These are phyloP conservation scores for Psilocybe mexicana DNA, from an alignment of 1,284 basidiomycete species.

Conservation along the genomic window DNA sequence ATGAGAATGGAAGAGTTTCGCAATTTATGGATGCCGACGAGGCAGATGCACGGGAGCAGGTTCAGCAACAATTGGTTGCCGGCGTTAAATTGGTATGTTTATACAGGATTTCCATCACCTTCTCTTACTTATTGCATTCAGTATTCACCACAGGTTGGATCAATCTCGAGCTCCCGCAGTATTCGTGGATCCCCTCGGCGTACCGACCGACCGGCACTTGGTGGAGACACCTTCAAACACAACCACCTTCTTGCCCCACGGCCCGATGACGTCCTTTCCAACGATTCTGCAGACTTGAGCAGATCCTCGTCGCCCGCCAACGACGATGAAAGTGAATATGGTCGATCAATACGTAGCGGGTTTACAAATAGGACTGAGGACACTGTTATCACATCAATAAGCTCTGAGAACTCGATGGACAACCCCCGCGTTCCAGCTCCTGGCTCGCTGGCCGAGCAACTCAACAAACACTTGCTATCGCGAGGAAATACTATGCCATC, in stretches of 20 bases:
- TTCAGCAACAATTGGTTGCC: constrained; percentile 78
- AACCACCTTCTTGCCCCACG: constrained; percentile 46
- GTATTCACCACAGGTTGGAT: constrained; percentile 57
- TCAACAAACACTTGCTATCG: constrained; percentile 53
- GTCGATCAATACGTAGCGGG: constrained; percentile 48
- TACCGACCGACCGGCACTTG: constrained; percentile 43
- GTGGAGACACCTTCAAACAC: constrained; percentile 40
- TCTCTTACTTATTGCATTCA: constrained; percentile 28
- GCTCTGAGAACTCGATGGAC: constrained; percentile 43
- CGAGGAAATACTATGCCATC: constrained; percentile 40
- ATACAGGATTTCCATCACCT: background rate
- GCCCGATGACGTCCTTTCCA: constrained; percentile 36
- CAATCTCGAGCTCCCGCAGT: constrained; percentile 64
- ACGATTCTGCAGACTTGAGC: constrained; percentile 42
- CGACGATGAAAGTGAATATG: constrained; percentile 59
- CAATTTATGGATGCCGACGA: constrained; percentile 94
- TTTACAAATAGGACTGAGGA: constrained; percentile 49
- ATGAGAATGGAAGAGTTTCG: constrained; percentile 60
- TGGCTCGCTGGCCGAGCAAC: constrained; percentile 59
- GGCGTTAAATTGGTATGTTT: constrained; percentile 67
- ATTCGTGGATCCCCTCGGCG: constrained; percentile 65
- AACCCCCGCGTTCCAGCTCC: constrained; percentile 37
- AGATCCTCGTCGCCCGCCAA: constrained; percentile 42
- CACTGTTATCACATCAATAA: constrained; percentile 56
- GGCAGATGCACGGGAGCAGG: constrained; percentile 80